Evolutionary conservation across 2,329 filamentous ascomycete genomes (phyloP).

Genomic region (Monilinia laxa): DNA sequence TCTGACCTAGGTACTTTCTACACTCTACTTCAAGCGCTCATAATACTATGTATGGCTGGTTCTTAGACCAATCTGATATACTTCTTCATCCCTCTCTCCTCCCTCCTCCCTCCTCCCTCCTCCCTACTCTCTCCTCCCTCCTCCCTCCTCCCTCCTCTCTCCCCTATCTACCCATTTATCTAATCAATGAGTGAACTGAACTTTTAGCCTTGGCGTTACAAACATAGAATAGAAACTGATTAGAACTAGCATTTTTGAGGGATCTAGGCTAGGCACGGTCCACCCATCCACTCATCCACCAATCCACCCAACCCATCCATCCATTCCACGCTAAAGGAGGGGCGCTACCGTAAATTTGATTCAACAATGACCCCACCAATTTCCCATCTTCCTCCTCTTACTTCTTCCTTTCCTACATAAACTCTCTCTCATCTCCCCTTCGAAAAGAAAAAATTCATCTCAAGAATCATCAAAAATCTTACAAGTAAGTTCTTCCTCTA

Average conservation of each 20-base stretch:
- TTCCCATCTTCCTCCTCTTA: slow-evolving; percentile 22
- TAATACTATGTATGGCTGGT: too few species aligned
- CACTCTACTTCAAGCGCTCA: too few species aligned
- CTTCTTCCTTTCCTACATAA: slow-evolving; percentile 30
- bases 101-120: too few species aligned
- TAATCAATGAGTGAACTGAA: too few species aligned
- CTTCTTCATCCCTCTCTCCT: too few species aligned
- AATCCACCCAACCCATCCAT: neutral
- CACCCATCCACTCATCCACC: neutral
- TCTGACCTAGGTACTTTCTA: too few species aligned
- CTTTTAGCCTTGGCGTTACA: too few species aligned
- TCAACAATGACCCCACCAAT: slow-evolving; percentile 28
- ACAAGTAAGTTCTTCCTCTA: slow-evolving; percentile 29
- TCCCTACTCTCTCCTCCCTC: too few species aligned
- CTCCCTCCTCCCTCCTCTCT: too few species aligned
- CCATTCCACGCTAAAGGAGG: slow-evolving; percentile 23
- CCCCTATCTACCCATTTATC: too few species aligned
- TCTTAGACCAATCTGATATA: too few species aligned
- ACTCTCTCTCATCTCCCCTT: slow-evolving; percentile 20
- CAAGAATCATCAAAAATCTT: slow-evolving; percentile 22
- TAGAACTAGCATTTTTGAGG: neutral
- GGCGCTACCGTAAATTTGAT: slow-evolving; percentile 22
- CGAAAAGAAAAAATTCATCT: slow-evolving; percentile 11
- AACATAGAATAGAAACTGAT: too few species aligned
- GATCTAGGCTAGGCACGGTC: slow-evolving; percentile 10